These are phyloP conservation scores for Ceratobasidium sp. DNA, from an alignment of 1,284 basidiomycete species.

Conservation along the genomic window DNA sequence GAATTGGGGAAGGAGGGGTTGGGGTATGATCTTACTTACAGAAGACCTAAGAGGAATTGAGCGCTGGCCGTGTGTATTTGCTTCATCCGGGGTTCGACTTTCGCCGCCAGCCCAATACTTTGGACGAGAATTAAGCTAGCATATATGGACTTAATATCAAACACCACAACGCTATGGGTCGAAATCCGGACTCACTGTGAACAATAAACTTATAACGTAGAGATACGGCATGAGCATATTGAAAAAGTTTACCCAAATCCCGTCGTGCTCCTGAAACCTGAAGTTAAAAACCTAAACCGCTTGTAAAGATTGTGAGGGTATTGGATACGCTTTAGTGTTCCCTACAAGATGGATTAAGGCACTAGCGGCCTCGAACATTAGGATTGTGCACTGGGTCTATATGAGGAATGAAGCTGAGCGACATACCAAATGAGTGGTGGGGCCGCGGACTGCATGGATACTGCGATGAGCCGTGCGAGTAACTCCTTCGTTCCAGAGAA, in stretches of 20 bases:
- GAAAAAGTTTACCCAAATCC: constrained; percentile 15
- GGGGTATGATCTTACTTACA: not conserved
- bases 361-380: not conserved
- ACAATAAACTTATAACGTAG: too few relatives aligned
- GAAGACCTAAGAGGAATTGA: constrained; percentile 6
- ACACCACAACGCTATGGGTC: not conserved
- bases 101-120: not conserved
- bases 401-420: not conserved
- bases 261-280: not conserved
- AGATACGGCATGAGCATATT: too few relatives aligned
- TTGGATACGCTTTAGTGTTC: not conserved
- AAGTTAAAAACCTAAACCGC: constrained; percentile 28
- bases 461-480: constrained; percentile 19
- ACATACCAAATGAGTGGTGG: constrained; percentile 33
- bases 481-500: constrained; percentile 26
- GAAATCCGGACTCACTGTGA: constrained; percentile 9
- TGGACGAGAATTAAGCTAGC: constrained; percentile 32
- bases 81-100: constrained; percentile 9
- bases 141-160: not conserved
- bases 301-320: not conserved
- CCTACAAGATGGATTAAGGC: constrained; percentile 25
- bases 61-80: constrained; percentile 6
- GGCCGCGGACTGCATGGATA: constrained; percentile 38
- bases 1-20: not conserved
- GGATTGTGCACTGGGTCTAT: not conserved